Evolutionary conservation across 352 stramenopile species (phyloP), one percentile per base, ranked within the genome.

Genomic region (Globisporangium takayamanum): DNA sequence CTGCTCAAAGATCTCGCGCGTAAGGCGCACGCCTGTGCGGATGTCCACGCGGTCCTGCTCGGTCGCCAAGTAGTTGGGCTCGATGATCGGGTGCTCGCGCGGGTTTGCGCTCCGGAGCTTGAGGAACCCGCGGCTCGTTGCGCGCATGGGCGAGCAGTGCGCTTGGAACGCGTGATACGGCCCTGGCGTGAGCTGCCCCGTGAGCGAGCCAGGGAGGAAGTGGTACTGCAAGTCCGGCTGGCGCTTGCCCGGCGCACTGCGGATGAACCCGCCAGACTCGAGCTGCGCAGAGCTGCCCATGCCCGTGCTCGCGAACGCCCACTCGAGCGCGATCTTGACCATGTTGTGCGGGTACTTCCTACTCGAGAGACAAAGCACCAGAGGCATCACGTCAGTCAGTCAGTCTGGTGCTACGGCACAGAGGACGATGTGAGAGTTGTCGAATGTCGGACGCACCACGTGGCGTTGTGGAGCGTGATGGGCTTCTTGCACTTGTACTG

Each of bases 161-260:
- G 85, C 78, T 60, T 96, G 87, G 69, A 95, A 93, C 4, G 84
- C 87, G 59, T 96, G 88, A 60, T 66, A 64, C 36, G 73, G 37
- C 39, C 81, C 69, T 2, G 81, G 72, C 0, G 76, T 80, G 53
- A 89, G 72, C 63, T 92, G 82, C 0, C 82, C 82, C 0, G 81
- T 84, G 30, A 96, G 67, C 5, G 84, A 85, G 15, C 85, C 87
- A 0, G 88, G 88, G n/a, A 96, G 65, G 62, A 96, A 96, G 49
- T 96, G 88, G 54, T 93, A 95, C 64, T 96, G 88, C 25, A 96
- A 41, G 58, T 96, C 88, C 14, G 88, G 88, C n/a, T 93, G 79
- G 36, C 73, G 72, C 69, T 95, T 86, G 30, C 85, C 86, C 5
- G 80, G 68, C 4, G 76, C 73, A 60, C 80, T 87, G 63, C 86